A percentile compares a stretch with the other conserved stretches of the same genome.
Conservation (phyloP, 1,284 basidiomycete species). For the Ceratobasidium theobromae region DNA sequence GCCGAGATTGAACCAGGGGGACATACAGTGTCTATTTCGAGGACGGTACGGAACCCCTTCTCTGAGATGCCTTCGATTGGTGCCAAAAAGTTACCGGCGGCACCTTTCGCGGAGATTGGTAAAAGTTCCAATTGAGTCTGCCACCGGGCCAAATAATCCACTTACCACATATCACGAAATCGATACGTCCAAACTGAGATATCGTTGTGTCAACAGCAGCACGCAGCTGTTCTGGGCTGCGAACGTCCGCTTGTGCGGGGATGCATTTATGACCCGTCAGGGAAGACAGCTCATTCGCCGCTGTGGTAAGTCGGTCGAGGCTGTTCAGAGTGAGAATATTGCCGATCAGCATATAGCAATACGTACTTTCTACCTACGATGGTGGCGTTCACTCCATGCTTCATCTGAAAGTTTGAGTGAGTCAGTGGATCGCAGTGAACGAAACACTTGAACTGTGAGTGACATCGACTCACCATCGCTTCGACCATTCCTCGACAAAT, state of each 20-base stretch:
- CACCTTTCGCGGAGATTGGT: constrained; percentile 62
- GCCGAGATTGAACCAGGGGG: not conserved
- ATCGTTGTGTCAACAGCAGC: constrained; percentile 77
- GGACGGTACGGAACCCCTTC: constrained; percentile 89
- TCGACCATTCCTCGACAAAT: constrained; percentile 91
- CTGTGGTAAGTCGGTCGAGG: constrained; percentile 68
- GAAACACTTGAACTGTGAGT: not conserved
- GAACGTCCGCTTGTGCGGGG: constrained; percentile 79
- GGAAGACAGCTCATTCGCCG: constrained; percentile 71
- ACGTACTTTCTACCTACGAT: constrained; percentile 87
- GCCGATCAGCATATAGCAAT: not conserved
- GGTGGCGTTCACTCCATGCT: constrained; percentile 76
- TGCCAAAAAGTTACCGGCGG: constrained; percentile 87
- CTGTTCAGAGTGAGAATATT: constrained; percentile 46
- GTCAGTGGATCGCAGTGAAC: not conserved
- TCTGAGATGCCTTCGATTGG: constrained; percentile 79
- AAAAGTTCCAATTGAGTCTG: not conserved
- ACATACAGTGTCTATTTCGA: constrained; percentile 89
- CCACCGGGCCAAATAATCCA: constrained; percentile 3
- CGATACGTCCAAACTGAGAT: constrained; percentile 81
- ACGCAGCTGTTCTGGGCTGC: constrained; percentile 70
- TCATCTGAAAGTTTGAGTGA: constrained; percentile 57
- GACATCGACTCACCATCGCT: constrained; percentile 58
- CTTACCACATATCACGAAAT: constrained; percentile 91
- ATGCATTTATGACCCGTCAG: constrained; percentile 74